phyloP scores from a whole-genome alignment of 257 asterid species.

The Lycium barbarum region DNA sequence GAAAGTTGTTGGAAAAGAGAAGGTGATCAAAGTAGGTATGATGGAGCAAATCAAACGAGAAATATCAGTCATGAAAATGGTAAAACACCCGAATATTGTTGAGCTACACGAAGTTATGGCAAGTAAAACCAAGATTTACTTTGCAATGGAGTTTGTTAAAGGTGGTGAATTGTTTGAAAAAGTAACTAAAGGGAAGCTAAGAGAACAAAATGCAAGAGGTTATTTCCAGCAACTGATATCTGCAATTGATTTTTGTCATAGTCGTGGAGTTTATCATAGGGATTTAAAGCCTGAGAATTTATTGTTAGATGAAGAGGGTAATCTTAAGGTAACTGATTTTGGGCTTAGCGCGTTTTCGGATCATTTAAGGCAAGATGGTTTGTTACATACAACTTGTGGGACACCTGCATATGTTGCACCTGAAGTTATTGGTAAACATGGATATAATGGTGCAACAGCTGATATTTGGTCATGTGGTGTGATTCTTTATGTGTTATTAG shows the following conservation, averaged over 20 bases:
- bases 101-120: slow-evolving; percentile 81
- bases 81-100: slow-evolving; percentile 72
- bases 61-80: slow-evolving; percentile 78
- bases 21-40: slow-evolving; percentile 72
- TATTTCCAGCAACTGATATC: slow-evolving; percentile 76
- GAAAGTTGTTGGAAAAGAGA: slow-evolving; percentile 73
- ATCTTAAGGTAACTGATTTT: slow-evolving; percentile 69
- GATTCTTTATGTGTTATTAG: slow-evolving; percentile 59
- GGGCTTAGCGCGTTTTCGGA: slow-evolving; percentile 70
- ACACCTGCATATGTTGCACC: slow-evolving; percentile 81
- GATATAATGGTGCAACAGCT: slow-evolving; percentile 68
- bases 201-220: slow-evolving; percentile 58
- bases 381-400: slow-evolving; percentile 76
- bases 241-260: slow-evolving; percentile 74
- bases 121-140: slow-evolving; percentile 65
- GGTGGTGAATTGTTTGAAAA: slow-evolving; percentile 74
- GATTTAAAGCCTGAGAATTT: slow-evolving; percentile 76
- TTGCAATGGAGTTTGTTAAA: slow-evolving; percentile 71
- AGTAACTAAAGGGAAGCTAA: slow-evolving; percentile 54
- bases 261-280: slow-evolving; percentile 73
- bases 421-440: slow-evolving; percentile 69
- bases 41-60: slow-evolving; percentile 83
- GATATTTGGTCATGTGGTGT: slow-evolving; percentile 86
- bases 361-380: slow-evolving; percentile 66
- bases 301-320: slow-evolving; percentile 64